Conservation (phyloP, 176 grass and related monocot genomes). For the Phoenix roebelenii region DNA sequence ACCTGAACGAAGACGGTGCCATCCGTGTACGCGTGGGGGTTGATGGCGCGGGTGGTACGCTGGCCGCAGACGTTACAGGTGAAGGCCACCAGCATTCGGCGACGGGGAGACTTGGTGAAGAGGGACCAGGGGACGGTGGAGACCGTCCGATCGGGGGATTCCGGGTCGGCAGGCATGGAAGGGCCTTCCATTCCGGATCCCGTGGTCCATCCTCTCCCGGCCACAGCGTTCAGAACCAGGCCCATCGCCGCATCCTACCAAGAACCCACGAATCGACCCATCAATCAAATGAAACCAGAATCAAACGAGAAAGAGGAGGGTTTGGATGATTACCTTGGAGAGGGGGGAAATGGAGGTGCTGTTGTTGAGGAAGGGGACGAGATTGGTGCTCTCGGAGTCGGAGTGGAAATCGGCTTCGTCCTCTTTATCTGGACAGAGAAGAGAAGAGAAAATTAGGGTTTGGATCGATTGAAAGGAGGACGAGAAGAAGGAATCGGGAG, state of each 20-base stretch:
- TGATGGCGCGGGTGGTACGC: slow-evolving; percentile 84
- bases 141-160: slow-evolving; percentile 15
- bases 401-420: slow-evolving; percentile 1
- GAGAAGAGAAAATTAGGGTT: background rate
- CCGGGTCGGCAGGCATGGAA: slow-evolving; percentile 26
- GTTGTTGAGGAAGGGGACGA: slow-evolving; percentile 24
- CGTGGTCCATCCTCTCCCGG: slow-evolving; percentile 96
- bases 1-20: slow-evolving; percentile 97
- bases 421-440: slow-evolving; percentile 5
- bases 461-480: background rate
- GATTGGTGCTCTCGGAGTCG: slow-evolving; percentile 28
- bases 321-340: slow-evolving; percentile 47
- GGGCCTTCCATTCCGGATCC: slow-evolving; percentile 95
- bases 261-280: background rate
- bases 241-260: slow-evolving; percentile 85
- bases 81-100: slow-evolving; percentile 89
- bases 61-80: slow-evolving; percentile 95
- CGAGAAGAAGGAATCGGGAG: background rate
- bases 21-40: slow-evolving; percentile 88
- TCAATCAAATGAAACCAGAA: background rate
- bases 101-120: slow-evolving; percentile 75
- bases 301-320: too few relatives aligned
- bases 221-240: slow-evolving; percentile 60
- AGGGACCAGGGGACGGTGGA: slow-evolving; percentile 78
- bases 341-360: slow-evolving; percentile 45